Evolutionary conservation across 345 rosid genomes (phyloP), one percentile per base, ranked within the genome.

Genomic region (Camelina laxa): DNA sequence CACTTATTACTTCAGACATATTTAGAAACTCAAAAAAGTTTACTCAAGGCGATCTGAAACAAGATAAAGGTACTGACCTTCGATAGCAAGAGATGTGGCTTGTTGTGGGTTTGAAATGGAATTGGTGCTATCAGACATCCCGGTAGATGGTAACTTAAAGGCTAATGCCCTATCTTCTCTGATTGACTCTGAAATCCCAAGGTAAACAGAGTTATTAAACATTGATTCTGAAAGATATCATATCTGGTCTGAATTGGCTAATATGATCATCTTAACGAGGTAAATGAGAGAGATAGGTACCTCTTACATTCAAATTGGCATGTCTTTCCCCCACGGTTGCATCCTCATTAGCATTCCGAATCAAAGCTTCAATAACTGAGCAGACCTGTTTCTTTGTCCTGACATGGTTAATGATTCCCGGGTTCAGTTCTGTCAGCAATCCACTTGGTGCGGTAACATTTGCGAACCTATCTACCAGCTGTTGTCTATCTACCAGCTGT

Each of bases 361-460:
- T 89, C 60, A 95, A 39, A 24, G 94, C 88, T 83, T 90, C 91
- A 59, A 95, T 95, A 35, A 92, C 87, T 22, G 99, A 89, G 79
- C 85, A 96, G 47, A 95, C 99, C 72, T 95, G 99, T 75, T 84
- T 86, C 79, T 78, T 92, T 63, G 86, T 92, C 74, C 99, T 86
- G 38, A 95, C 91, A 71, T 89, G 95, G 82, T 88, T 90, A 75
- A 95, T 89, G 65, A 95, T 95, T 50, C 99, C 97, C 0, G 96
- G 99, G 75, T 92, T 95, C 83, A 95, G 63, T 54, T 84, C 94
- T 53, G 89, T 92, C 65, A 95, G 86, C 75, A 90, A 83, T 42
- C 97, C 98, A 75, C 96, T 95, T 2, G 99, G 99, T 21, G 97
- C 90, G 14, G 98, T 87, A 67, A 92, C 81, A 81, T 88, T 89